Conservation (phyloP, 495 filamentous ascomycete genomes). For the Lasiosphaeria ovina region DNA sequence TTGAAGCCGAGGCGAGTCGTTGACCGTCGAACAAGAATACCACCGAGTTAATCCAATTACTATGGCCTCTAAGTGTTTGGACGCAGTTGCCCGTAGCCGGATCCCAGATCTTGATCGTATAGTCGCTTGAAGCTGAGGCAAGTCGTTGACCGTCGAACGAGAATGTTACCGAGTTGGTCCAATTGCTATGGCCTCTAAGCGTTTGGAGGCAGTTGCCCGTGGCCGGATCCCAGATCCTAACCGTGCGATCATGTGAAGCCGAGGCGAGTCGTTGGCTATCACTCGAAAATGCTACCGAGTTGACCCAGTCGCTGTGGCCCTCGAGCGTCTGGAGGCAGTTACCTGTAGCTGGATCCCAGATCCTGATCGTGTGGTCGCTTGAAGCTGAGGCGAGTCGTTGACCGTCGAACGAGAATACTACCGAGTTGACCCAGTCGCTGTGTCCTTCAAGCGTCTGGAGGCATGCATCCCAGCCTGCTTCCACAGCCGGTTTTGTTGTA, state of each 20-base stretch:
- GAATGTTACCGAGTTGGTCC: constrained; percentile 12
- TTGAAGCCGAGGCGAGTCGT: constrained; percentile 16
- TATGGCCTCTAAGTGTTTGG: constrained; percentile 9
- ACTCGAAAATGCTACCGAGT: constrained; percentile 10
- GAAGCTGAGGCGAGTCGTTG: constrained; percentile 17
- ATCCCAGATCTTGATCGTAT: constrained; percentile 21
- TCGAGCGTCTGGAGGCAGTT: constrained; percentile 8
- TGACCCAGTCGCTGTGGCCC: constrained; percentile 13
- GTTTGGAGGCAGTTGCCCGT: constrained; percentile 6
- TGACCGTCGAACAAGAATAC: constrained; percentile 12
- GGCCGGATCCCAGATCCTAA: constrained; percentile 16
- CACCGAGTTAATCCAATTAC: constrained; percentile 7
- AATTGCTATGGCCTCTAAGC: constrained; percentile 8
- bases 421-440: constrained; percentile 10
- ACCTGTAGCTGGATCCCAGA: constrained; percentile 15
- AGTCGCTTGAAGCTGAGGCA: constrained; percentile 14
- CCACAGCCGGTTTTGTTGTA: constrained; percentile 1
- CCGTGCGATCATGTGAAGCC: constrained; percentile 10
- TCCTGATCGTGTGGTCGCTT: constrained; percentile 16
- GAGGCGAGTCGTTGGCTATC: constrained; percentile 12
- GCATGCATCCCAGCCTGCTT: constrained; percentile 15
- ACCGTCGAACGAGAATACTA: constrained; percentile 14
- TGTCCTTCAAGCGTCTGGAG: constrained; percentile 10
- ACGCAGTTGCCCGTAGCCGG: constrained; percentile 1
- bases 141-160: constrained; percentile 13